Evolutionary conservation across 2,329 filamentous ascomycete genomes (phyloP).

Genomic region (Purpureocillium takamizusanense): DNA sequence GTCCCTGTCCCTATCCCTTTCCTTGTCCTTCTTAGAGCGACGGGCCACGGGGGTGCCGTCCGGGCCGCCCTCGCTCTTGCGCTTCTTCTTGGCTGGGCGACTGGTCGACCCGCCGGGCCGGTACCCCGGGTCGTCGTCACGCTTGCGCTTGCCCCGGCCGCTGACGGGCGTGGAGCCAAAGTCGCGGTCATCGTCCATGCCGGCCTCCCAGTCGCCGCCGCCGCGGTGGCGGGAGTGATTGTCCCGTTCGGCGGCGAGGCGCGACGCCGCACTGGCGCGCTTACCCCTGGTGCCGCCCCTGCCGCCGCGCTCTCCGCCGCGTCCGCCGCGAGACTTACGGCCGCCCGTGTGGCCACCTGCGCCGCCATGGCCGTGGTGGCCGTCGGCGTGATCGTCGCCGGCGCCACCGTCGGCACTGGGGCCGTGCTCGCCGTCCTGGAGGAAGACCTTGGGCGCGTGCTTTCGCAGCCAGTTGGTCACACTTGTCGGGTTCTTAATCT

Average conservation of each 20-base stretch:
- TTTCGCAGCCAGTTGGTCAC: constrained; percentile 94
- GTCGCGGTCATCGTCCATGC: constrained; percentile 30
- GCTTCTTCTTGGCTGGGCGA: constrained; percentile 48
- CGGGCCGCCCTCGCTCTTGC: constrained; percentile 38
- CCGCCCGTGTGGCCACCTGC: constrained; percentile 11
- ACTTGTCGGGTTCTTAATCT: constrained; percentile 67
- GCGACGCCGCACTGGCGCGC: constrained; percentile 17
- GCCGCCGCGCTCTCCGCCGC: constrained; percentile 20
- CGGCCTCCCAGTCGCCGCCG: constrained; percentile 20
- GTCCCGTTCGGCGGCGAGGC: constrained; percentile 10
- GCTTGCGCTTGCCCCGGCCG: constrained; percentile 38
- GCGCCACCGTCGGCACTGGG: constrained; percentile 17
- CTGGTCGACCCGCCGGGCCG: constrained; percentile 47
- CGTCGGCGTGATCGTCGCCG: constrained; percentile 10
- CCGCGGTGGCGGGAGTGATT: constrained; percentile 1
- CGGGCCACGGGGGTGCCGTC: constrained; percentile 25
- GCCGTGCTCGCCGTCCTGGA: constrained; percentile 50
- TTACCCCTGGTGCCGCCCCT: constrained; percentile 32
- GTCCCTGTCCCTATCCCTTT: no score
- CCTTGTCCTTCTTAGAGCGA: constrained; percentile 25
- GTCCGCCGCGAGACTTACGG: constrained; percentile 25
- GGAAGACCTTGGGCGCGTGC: constrained; percentile 74
- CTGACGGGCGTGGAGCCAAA: constrained; percentile 22
- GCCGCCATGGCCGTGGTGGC: constrained; percentile 10
- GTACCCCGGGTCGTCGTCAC: constrained; percentile 52